Evolutionary conservation across 1,284 basidiomycete genomes (phyloP).

Genomic region (Ustilago shanxiensis): DNA sequence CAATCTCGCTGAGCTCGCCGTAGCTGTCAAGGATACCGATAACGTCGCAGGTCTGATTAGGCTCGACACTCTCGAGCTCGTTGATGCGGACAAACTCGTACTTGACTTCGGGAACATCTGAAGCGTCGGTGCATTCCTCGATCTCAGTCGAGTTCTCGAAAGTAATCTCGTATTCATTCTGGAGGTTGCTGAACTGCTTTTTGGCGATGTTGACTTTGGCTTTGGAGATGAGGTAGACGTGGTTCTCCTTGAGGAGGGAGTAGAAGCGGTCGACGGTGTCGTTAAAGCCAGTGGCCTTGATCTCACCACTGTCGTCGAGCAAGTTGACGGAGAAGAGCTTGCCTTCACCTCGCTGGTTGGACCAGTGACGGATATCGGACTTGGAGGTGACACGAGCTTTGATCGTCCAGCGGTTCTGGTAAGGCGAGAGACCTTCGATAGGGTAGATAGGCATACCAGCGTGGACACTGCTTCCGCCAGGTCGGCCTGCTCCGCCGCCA

Average conservation of each 20-base stretch:
- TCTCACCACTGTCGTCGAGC: conserved; percentile 85
- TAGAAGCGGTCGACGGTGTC: conserved; percentile 86
- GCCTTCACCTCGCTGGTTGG: conserved; percentile 91
- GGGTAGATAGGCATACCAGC: conserved; percentile 76
- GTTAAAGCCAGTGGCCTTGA: conserved; percentile 84
- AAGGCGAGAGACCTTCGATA: conserved; percentile 94
- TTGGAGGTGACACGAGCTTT: conserved; percentile 93
- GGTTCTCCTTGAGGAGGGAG: conserved; percentile 86
- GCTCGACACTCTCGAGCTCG: conserved; percentile 65
- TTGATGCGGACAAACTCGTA: conserved; percentile 68
- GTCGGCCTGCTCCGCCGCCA: conserved; percentile 29
- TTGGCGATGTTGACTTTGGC: conserved; percentile 94
- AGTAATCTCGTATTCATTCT: conserved; percentile 93
- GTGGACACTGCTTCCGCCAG: conserved; percentile 55
- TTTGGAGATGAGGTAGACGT: conserved; percentile 91
- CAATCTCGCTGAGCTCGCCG: conserved; percentile 65
- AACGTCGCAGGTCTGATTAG: conserved; percentile 70
- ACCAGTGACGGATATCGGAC: conserved; percentile 89
- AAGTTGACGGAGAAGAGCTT: conserved; percentile 93
- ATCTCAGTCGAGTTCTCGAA: conserved; percentile 77
- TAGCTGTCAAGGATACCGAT: conserved; percentile 65
- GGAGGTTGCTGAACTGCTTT: conserved; percentile 92
- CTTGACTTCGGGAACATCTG: conserved; percentile 69
- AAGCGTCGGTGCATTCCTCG: conserved; percentile 65
- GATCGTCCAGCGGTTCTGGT: conserved; percentile 97